These are phyloP conservation scores for Eutrema yunnanense DNA, from an alignment of 345 rosid genomes.

Conservation along the genomic window DNA sequence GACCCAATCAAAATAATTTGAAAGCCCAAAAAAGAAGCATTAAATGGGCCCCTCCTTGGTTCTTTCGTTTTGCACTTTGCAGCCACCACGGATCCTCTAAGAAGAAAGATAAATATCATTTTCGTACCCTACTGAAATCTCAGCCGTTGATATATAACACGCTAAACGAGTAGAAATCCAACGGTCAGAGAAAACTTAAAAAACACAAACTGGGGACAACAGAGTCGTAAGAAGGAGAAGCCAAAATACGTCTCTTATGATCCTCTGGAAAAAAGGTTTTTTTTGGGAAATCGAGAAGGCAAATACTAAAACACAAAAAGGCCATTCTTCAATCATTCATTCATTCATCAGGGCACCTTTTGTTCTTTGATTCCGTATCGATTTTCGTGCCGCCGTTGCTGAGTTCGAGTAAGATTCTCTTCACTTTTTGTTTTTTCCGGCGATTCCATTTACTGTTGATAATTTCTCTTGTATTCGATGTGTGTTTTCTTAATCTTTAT, in stretches of 20 bases:
- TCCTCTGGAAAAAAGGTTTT: background rate
- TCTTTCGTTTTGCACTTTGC: background rate
- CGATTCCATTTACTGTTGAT: background rate
- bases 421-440: background rate
- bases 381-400: too few relatives aligned
- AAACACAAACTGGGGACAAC: background rate
- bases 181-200: background rate
- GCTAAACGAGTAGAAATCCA: background rate
- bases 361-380: background rate
- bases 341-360: background rate
- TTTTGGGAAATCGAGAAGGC: background rate
- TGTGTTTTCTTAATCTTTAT: background rate
- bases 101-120: background rate
- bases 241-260: slow-evolving; percentile 6
- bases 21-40: background rate
- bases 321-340: background rate
- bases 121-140: background rate
- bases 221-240: slow-evolving; percentile 15
- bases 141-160: slow-evolving; percentile 2
- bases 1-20: background rate
- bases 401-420: slow-evolving; percentile 19
- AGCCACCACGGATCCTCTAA: background rate
- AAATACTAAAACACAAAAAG: background rate
- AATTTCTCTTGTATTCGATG: background rate
- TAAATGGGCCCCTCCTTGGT: background rate